These are phyloP conservation scores for Ascochyta pisi DNA, from an alignment of 2,329 filamentous ascomycete species.

Conservation along the genomic window DNA sequence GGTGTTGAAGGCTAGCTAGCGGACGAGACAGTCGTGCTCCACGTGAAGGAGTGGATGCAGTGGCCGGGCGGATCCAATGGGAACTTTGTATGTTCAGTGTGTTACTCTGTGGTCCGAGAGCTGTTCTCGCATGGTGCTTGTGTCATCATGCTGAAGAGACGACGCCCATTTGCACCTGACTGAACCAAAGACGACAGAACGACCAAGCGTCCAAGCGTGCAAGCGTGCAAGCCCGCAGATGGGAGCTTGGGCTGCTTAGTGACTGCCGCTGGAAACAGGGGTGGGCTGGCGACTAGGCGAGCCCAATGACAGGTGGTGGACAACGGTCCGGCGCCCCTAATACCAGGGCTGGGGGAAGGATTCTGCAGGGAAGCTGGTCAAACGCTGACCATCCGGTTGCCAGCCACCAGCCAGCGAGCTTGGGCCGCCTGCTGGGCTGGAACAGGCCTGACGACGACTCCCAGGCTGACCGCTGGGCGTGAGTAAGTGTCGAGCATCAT, in stretches of 20 bases:
- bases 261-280: slow-evolving; percentile 35
- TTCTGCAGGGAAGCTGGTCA: slow-evolving; percentile 38
- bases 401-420: slow-evolving; percentile 35
- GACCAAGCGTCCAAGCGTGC: slow-evolving; percentile 42
- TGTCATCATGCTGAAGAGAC: slow-evolving; percentile 43
- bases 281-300: slow-evolving; percentile 21
- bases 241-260: slow-evolving; percentile 36
- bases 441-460: slow-evolving; percentile 32
- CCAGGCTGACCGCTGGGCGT: slow-evolving; percentile 29
- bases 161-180: slow-evolving; percentile 40
- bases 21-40: slow-evolving; percentile 31
- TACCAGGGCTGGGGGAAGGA: slow-evolving; percentile 31
- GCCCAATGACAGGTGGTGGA: slow-evolving; percentile 36
- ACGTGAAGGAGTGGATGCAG: slow-evolving; percentile 27
- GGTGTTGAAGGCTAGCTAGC: slow-evolving; percentile 28
- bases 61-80: slow-evolving; percentile 36
- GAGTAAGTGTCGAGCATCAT: slow-evolving; percentile 27
- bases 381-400: slow-evolving; percentile 36
- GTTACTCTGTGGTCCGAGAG: slow-evolving; percentile 38
- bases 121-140: slow-evolving; percentile 38
- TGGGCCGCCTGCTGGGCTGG: slow-evolving; percentile 35
- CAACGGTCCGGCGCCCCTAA: slow-evolving; percentile 31
- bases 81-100: slow-evolving; percentile 39
- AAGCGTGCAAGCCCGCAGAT: slow-evolving; percentile 45
- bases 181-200: slow-evolving; percentile 41